A percentile compares a stretch with the other conserved stretches of the same genome.
Conservation (phyloP, 2,329 filamentous ascomycete species). For the Diaporthe citri region DNA sequence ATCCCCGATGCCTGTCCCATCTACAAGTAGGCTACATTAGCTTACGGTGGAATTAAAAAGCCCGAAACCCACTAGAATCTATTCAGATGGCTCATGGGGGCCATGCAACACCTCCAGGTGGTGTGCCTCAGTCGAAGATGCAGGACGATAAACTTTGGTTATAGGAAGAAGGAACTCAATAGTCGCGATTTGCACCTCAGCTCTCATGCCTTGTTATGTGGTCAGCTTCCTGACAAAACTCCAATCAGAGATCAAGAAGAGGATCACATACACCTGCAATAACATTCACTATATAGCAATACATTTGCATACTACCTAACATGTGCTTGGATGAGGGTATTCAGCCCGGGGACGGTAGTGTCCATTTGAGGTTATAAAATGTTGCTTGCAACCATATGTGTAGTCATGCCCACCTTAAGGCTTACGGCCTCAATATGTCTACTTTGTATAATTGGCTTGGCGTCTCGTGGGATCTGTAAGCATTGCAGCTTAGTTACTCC, state of each 20-base stretch:
- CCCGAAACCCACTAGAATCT: not conserved
- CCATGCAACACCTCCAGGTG: not conserved
- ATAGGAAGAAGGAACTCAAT: not conserved
- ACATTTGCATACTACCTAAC: not conserved
- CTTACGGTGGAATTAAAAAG: not conserved
- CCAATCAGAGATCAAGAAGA: not conserved
- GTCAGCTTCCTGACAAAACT: not conserved
- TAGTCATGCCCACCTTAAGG: not conserved
- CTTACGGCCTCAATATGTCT: not conserved
- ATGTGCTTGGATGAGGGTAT: not conserved
- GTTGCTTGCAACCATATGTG: not conserved
- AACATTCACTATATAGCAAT: not conserved
- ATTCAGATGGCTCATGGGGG: not conserved
- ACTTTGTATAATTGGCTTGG: not conserved
- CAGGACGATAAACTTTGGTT: not conserved
- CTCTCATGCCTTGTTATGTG: not conserved
- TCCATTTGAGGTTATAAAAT: not conserved
- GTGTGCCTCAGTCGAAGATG: not conserved
- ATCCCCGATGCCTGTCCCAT: not conserved
- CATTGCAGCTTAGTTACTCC: not conserved
- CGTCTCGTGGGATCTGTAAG: not conserved
- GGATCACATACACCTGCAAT: not conserved
- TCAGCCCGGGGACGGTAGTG: not conserved
- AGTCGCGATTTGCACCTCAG: not conserved
- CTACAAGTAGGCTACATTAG: not conserved